A percentile compares a stretch with the other conserved stretches of the same genome.
These are phyloP conservation scores for Phytophthora colocasiae DNA, from an alignment of 352 stramenopile genomes.

Conservation along the genomic window DNA sequence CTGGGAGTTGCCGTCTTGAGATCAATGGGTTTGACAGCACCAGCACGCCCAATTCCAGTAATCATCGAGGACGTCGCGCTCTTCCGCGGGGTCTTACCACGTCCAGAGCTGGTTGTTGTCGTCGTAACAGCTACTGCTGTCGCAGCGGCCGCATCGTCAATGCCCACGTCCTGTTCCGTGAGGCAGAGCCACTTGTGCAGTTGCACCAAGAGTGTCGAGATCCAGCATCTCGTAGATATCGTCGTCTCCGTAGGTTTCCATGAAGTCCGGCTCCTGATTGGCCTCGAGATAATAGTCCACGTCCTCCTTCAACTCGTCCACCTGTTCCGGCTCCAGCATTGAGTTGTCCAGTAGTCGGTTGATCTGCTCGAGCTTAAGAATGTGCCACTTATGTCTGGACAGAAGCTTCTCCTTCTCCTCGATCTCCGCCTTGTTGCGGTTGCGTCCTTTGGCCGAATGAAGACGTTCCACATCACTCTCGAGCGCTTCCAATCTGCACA, in stretches of 20 bases:
- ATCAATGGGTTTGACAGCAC: constrained; percentile 79
- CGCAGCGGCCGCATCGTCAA: constrained; percentile 53
- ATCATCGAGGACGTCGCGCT: constrained; percentile 63
- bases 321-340: constrained; percentile 89
- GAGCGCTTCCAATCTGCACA: constrained; percentile 90
- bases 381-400: constrained; percentile 96
- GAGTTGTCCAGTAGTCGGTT: constrained; percentile 98
- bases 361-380: constrained; percentile 98
- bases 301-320: constrained; percentile 98
- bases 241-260: constrained; percentile 91
- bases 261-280: constrained; percentile 93
- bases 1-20: constrained; percentile 78
- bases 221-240: constrained; percentile 97
- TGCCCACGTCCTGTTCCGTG: constrained; percentile 76
- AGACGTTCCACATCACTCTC: constrained; percentile 86
- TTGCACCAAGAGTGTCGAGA: constrained; percentile 89
- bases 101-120: constrained; percentile 11
- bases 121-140: constrained; percentile 6
- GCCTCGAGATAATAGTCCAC: constrained; percentile 98
- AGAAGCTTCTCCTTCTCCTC: constrained; percentile 92
- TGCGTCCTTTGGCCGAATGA: constrained; percentile 92
- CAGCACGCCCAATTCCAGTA: constrained; percentile 74
- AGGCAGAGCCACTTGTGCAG: constrained; percentile 74
- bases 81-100: constrained; percentile 77
- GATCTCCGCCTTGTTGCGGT: constrained; percentile 95